Percentiles rank a stretch among this genome's conserved stretches.
Conservation (phyloP, 352 stramenopile species). For the Phytophthora lateralis region DNA sequence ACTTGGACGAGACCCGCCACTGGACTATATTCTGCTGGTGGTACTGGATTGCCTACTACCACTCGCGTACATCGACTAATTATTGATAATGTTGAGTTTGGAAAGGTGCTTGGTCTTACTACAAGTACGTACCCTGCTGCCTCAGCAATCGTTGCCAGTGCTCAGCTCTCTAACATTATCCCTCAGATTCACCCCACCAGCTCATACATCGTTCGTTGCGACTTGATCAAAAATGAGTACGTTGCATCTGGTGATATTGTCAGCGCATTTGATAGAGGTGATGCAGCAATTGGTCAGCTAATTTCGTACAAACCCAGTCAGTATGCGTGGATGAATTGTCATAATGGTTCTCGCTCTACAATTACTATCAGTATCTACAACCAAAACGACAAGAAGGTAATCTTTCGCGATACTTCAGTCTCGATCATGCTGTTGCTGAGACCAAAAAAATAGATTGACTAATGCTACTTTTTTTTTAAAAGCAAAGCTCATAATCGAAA, state of each 20-base stretch:
- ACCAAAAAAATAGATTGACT: conserved; percentile 6
- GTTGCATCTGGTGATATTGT: conserved; percentile 14
- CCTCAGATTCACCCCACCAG: conserved; percentile 17
- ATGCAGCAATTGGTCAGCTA: conserved; percentile 9
- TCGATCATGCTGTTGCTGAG: conserved; percentile 18
- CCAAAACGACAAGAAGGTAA: conserved; percentile 11
- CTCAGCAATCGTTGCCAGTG: conserved; percentile 6
- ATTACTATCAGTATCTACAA: conserved; percentile 22
- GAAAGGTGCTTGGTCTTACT: conserved; percentile 18
- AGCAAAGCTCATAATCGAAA: conserved; percentile 4
- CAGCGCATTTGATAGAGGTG: conserved; percentile 8
- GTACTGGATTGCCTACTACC: conserved; percentile 15
- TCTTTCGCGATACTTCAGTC: conserved; percentile 11
- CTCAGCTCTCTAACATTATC: conserved; percentile 15
- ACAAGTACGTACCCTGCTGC: conserved; percentile 17
- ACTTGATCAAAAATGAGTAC: conserved; percentile 29
- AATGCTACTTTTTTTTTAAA: conserved; percentile 4
- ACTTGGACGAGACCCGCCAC: conserved; percentile 18
- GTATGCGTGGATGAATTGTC: conserved; percentile 23
- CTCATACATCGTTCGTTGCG: conserved; percentile 26
- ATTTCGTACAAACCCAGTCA: conserved; percentile 24
- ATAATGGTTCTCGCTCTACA: conserved; percentile 12
- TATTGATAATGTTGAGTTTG: conserved; percentile 24
- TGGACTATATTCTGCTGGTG: conserved; percentile 16
- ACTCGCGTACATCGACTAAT: conserved; percentile 22